Evolutionary conservation across 1,284 basidiomycete species (phyloP).

Genomic region (Cutaneotrichosporon curvatum): DNA sequence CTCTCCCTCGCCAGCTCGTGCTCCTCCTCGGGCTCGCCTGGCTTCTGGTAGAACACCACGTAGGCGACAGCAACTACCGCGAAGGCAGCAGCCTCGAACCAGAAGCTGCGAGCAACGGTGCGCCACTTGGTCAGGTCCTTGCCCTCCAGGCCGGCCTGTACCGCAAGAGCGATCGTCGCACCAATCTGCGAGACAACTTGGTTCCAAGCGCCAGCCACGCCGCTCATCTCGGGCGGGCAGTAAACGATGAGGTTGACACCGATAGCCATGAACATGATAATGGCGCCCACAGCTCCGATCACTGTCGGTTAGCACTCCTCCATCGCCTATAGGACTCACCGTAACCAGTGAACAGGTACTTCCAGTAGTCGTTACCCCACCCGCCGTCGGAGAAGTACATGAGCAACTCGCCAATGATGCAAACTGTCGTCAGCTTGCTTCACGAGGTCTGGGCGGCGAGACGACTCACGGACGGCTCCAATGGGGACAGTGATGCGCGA

Average conservation of each 20-base stretch:
- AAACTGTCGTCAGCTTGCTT: conserved; percentile 16
- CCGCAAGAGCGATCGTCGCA: conserved; percentile 31
- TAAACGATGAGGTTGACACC: conserved; percentile 34
- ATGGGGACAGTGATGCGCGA: no score
- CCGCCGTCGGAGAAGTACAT: conserved; percentile 37
- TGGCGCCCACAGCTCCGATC: conserved; percentile 28
- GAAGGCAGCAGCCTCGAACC: conserved; percentile 32
- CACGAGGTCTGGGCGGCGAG: no score
- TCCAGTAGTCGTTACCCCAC: conserved; percentile 34
- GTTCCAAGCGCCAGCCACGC: conserved; percentile 39
- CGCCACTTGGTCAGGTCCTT: conserved; percentile 30
- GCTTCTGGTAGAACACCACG: conserved; percentile 28
- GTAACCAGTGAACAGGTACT: conserved; percentile 29
- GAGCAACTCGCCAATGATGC: conserved; percentile 27
- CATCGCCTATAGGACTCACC: conserved; percentile 7
- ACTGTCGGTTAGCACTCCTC: conserved; percentile 8
- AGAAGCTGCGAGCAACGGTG: conserved; percentile 24
- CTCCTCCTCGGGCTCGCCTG: conserved; percentile 27
- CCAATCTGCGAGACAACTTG: conserved; percentile 40
- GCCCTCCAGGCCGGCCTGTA: conserved; percentile 40
- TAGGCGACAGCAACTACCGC: conserved; percentile 23
- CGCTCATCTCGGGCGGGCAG: conserved; percentile 30
- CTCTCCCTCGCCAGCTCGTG: conserved; percentile 29
- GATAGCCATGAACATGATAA: conserved; percentile 19
- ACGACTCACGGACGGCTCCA: neutral